phyloP scores from a whole-genome alignment of 1,284 basidiomycete genomes.

The Porogramme epimiltina region DNA sequence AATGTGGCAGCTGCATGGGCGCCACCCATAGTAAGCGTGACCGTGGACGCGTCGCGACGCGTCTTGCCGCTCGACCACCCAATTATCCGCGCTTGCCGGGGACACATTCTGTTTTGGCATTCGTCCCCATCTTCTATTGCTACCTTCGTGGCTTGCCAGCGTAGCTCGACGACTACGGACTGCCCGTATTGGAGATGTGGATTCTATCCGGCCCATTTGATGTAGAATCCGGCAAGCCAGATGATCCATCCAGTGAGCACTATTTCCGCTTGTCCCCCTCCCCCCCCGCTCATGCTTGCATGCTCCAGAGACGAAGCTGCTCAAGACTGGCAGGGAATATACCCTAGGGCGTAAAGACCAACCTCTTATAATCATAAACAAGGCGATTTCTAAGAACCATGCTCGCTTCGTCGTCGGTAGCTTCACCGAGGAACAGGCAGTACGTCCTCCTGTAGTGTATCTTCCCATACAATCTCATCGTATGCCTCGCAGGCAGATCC shows the following conservation, averaged over 20 bases:
- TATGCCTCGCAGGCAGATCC: conserved; percentile 15
- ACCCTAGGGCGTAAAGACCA: conserved; percentile 53
- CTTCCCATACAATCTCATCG: too few species aligned
- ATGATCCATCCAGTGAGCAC: conserved; percentile 40
- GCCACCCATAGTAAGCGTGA: too few species aligned
- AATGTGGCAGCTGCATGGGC: too few species aligned
- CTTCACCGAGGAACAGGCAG: conserved; percentile 52
- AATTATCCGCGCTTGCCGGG: too few species aligned
- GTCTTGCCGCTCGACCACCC: too few species aligned
- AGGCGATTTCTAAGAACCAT: conserved; percentile 63
- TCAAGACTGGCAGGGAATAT: conserved; percentile 58
- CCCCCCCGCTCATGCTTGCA: background rate
- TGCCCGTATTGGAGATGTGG: too few species aligned
- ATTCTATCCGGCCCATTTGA: conserved; percentile 54
- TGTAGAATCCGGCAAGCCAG: conserved; percentile 35
- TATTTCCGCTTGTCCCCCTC: background rate
- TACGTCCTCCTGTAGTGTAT: conserved; percentile 34
- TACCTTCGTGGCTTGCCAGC: too few species aligned
- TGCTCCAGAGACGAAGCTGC: conserved; percentile 56
- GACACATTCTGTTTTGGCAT: too few species aligned
- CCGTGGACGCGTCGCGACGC: too few species aligned
- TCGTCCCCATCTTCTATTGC: too few species aligned
- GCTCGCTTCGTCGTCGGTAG: conserved; percentile 54
- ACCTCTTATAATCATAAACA: conserved; percentile 50
- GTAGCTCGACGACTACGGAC: background rate